These are phyloP conservation scores for Cladosporium halotolerans DNA, from an alignment of 2,329 filamentous ascomycete genomes.

Conservation along the genomic window DNA sequence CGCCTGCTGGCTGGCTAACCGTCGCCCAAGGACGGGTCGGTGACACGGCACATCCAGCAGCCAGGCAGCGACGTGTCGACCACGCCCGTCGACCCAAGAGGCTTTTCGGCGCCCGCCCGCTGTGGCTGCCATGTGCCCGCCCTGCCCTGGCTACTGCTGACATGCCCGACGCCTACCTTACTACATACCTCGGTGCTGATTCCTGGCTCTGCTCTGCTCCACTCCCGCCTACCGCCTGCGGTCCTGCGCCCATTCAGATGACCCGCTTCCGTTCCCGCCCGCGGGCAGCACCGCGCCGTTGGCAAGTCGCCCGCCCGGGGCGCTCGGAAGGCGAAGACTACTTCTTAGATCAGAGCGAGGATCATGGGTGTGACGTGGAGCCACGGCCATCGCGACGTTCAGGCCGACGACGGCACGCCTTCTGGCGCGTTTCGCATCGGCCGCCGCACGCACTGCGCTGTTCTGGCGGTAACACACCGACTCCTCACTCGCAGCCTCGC, in stretches of 20 bases:
- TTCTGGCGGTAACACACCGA: constrained; percentile 9
- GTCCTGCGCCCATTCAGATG: constrained; percentile 1
- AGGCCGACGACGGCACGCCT: not conserved
- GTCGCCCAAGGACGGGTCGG: not conserved
- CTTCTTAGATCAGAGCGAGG: constrained; percentile 4
- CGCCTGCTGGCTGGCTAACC: too few relatives aligned
- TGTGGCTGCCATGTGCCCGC: constrained; percentile 8
- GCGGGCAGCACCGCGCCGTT: not conserved
- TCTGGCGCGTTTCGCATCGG: constrained; percentile 8
- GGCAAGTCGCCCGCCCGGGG: too few relatives aligned
- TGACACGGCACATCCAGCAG: constrained; percentile 9
- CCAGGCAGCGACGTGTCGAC: not conserved
- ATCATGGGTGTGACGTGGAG: not conserved
- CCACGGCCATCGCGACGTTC: too few relatives aligned
- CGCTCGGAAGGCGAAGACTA: too few relatives aligned
- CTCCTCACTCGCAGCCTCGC: not conserved
- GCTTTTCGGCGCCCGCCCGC: not conserved
- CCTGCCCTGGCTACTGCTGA: constrained; percentile 7
- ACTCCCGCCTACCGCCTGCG: too few relatives aligned
- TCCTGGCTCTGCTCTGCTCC: too few relatives aligned
- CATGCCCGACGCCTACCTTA: constrained; percentile 3
- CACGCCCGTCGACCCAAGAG: not conserved
- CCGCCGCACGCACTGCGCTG: too few relatives aligned
- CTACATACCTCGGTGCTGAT: not conserved
- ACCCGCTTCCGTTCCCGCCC: not conserved